These are phyloP conservation scores for Litsea cubeba DNA, from an alignment of 164 flowering plant genomes.

Conservation along the genomic window DNA sequence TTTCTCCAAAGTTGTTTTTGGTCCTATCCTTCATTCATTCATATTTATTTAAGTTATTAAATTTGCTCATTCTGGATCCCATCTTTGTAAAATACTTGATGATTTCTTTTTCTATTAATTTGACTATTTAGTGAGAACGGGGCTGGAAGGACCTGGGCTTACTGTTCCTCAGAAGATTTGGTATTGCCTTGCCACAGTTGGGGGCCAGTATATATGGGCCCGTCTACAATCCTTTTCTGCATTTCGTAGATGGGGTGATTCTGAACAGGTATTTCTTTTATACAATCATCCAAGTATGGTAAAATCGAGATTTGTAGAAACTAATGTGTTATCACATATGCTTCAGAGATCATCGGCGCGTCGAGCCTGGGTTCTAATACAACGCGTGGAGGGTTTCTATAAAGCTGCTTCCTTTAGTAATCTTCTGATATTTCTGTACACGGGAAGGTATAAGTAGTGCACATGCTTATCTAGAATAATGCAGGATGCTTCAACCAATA, in stretches of 20 bases:
- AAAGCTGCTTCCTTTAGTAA: slow-evolving; percentile 88
- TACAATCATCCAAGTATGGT: background rate
- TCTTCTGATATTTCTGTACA: slow-evolving; percentile 75
- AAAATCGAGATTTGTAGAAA: background rate
- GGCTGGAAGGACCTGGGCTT: slow-evolving; percentile 95
- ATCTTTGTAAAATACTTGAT: background rate
- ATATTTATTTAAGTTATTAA: background rate
- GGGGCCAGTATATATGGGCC: slow-evolving; percentile 90
- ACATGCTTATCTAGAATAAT: background rate
- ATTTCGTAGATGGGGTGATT: slow-evolving; percentile 96
- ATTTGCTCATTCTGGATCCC: background rate
- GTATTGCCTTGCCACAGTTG: slow-evolving; percentile 90
- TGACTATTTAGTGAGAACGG: slow-evolving; percentile 71
- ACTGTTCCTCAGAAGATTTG: slow-evolving; percentile 75
- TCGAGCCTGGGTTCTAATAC: slow-evolving; percentile 72
- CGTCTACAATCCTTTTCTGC: slow-evolving; percentile 95
- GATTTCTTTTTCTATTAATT: background rate
- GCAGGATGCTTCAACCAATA: background rate
- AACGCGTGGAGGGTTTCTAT: slow-evolving; percentile 76
- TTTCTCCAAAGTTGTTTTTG: background rate
- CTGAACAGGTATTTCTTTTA: slow-evolving; percentile 59
- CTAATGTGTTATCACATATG: slow-evolving; percentile 15
- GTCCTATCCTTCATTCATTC: background rate
- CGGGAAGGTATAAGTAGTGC: slow-evolving; percentile 59
- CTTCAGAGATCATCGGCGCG: slow-evolving; percentile 77